Evolutionary conservation across 2,329 filamentous ascomycete species (phyloP), one percentile per base, ranked within the genome.

Genomic region (Diaporthe sp.): DNA sequence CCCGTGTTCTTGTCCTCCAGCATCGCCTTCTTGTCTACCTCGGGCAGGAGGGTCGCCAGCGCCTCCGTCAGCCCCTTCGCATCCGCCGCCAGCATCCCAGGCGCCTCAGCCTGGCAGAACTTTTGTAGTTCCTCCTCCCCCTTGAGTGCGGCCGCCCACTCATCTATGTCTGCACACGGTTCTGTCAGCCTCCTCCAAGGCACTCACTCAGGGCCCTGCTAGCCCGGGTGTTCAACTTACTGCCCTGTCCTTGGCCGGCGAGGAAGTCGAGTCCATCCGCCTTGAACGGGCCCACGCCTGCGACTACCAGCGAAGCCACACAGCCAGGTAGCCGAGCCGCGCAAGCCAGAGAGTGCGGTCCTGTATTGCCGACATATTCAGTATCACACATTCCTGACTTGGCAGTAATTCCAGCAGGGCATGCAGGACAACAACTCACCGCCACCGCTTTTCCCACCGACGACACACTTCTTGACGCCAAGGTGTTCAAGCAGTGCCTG

Each of bases 381-480:
- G 72, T 9, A 34, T 39, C 13, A n/a, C 7, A 15, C 3, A 37
- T 46, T 1, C 10, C 28, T 55, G 2, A 1, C 13, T 34, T 13
- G 1, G 7, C 9, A 13, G 22, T 57, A 22, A 0, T 3, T 8
- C 9, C 5, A 13, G 17, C 9, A 28, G 1, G 1, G 4, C 25
- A 19, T 2, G n/a, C 7, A 34, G 25, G 46, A 28, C 17, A 5
- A 13, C 7, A 13, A 71, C 71, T 42, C 25, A 77, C 76, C 76
- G 31, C 76, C 76, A 22, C 76, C 76, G 31, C 76, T 77, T 37
- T 60, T 51, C 31, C 76, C 76, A 12, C 49, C 71, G 37, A 77
- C 70, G 13, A 71, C 17, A 42, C 74, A 76, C 51, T 76, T 68
- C 57, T 77, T 73, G 28, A 74, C 28, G 37, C 65, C 74, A 28